Percentiles rank a stretch among this genome's conserved stretches.
Evolutionary conservation across 2,329 filamentous ascomycete genomes (phyloP).

Genomic region (Sporothrix mexicana): DNA sequence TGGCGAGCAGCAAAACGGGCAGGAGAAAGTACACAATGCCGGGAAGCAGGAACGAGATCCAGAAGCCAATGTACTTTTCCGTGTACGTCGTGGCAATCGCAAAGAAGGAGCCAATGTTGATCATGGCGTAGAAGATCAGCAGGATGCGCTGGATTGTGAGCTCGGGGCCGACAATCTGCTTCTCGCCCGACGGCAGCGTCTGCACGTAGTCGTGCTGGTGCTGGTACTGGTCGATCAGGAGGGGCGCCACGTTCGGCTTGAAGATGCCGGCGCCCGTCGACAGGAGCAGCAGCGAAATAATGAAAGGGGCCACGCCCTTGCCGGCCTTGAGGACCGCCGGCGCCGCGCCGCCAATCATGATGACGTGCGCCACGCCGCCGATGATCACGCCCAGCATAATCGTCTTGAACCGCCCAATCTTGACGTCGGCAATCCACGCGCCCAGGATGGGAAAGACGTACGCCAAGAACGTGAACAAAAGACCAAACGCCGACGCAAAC

Average conservation of each 20-base stretch:
- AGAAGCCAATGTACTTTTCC: constrained; percentile 78
- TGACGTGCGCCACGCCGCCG: constrained; percentile 67
- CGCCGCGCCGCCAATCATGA: constrained; percentile 67
- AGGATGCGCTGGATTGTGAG: constrained; percentile 53
- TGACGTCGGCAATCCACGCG: constrained; percentile 66
- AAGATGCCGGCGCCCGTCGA: constrained; percentile 72
- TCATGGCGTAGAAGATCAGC: constrained; percentile 64
- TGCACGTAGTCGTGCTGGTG: constrained; percentile 51
- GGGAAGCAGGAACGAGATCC: constrained; percentile 64
- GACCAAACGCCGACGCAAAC: constrained; percentile 52
- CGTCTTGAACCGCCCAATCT: constrained; percentile 69
- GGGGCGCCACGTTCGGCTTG: constrained; percentile 64
- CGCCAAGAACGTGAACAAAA: constrained; percentile 56
- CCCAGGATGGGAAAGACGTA: constrained; percentile 58
- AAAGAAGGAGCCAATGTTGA: constrained; percentile 69
- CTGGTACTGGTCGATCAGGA: constrained; percentile 52
- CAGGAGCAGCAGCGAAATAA: constrained; percentile 68
- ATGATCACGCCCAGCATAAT: constrained; percentile 62
- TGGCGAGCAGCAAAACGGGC: constrained; percentile 62
- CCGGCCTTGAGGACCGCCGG: constrained; percentile 61
- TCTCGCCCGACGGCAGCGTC: constrained; percentile 51
- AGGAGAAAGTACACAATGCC: constrained; percentile 63
- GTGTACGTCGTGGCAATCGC: constrained; percentile 72
- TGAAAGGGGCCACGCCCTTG: constrained; percentile 63
- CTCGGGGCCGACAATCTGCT: constrained; percentile 55